Evolutionary conservation across 768 basidiomycete species (phyloP).

Genomic region (Russula virescens): DNA sequence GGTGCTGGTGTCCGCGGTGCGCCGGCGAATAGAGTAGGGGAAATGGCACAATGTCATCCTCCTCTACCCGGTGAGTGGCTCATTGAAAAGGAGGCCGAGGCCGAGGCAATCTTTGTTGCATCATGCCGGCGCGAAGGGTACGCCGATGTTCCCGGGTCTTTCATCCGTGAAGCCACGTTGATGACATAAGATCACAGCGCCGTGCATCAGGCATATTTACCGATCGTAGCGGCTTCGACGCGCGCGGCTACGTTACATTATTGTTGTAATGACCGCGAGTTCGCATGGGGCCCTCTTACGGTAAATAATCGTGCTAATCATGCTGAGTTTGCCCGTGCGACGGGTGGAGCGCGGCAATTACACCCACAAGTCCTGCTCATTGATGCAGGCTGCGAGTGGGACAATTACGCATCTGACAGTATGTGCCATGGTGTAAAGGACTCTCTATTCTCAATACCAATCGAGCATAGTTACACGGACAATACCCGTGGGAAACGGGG

Average conservation of each 20-base stretch:
- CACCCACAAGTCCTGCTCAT: slow-evolving; percentile 76
- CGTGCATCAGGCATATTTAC: slow-evolving; percentile 84
- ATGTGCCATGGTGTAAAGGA: slow-evolving; percentile 24
- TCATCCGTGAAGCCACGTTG: neutral
- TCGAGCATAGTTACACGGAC: slow-evolving; percentile 50
- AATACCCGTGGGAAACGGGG: slow-evolving; percentile 91
- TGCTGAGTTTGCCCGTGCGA: slow-evolving; percentile 39
- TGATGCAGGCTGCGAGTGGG: slow-evolving; percentile 93
- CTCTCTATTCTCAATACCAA: slow-evolving; percentile 29
- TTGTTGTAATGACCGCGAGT: slow-evolving; percentile 85
- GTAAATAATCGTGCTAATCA: slow-evolving; percentile 51
- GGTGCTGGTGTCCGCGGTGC: slow-evolving; percentile 57
- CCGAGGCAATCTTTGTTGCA: slow-evolving; percentile 90
- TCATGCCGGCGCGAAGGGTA: slow-evolving; percentile 86
- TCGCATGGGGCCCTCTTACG: slow-evolving; percentile 75
- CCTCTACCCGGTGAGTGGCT: slow-evolving; percentile 77
- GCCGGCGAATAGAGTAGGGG: slow-evolving; percentile 27
- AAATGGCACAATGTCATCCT: slow-evolving; percentile 39
- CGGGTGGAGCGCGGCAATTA: slow-evolving; percentile 33
- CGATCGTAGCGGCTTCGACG: slow-evolving; percentile 84
- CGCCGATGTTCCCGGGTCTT: slow-evolving; percentile 26
- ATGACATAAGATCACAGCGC: slow-evolving; percentile 41
- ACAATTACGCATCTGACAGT: slow-evolving; percentile 61
- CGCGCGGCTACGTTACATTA: slow-evolving; percentile 91
- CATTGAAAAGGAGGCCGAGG: slow-evolving; percentile 89